Evolutionary conservation across 441 rosid species (phyloP).

Genomic region (Croton laevigatus): DNA sequence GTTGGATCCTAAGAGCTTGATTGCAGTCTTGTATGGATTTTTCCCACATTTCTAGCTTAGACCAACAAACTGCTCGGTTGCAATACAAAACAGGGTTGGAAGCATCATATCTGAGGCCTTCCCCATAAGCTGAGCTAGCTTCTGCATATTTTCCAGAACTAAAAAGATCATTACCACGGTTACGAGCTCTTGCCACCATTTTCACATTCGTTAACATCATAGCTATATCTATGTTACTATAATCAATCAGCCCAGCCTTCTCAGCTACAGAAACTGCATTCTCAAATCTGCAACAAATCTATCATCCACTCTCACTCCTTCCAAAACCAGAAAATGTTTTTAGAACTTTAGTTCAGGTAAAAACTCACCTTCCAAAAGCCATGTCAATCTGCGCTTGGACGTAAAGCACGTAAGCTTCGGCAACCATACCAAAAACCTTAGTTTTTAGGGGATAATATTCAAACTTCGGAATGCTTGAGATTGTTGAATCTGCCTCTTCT

Average conservation of each 20-base stretch:
- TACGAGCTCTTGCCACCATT: conserved; percentile 65
- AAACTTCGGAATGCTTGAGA: conserved; percentile 38
- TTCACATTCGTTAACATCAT: conserved; percentile 52
- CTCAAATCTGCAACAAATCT: conserved; percentile 73
- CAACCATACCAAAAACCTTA: conserved; percentile 54
- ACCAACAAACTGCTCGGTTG: conserved; percentile 73
- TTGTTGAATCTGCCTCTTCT: conserved; percentile 53
- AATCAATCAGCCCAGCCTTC: conserved; percentile 62
- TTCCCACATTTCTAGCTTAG: conserved; percentile 67
- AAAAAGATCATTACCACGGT: conserved; percentile 71
- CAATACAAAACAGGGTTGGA: conserved; percentile 55
- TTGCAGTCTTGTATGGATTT: conserved; percentile 63
- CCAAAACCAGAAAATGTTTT: conserved; percentile 11
- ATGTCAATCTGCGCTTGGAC: conserved; percentile 64
- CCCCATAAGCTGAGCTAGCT: conserved; percentile 69
- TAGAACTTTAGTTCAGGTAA: conserved; percentile 13
- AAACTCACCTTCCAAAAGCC: conserved; percentile 71
- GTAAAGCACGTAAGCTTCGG: conserved; percentile 52
- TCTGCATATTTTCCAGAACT: conserved; percentile 55
- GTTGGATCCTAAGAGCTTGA: conserved; percentile 57
- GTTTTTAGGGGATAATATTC: conserved; percentile 36
- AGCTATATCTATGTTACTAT: conserved; percentile 55
- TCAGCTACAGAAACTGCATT: conserved; percentile 67
- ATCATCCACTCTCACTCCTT: conserved; percentile 35
- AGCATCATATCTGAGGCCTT: conserved; percentile 71